phyloP scores from a whole-genome alignment of 2,329 filamentous ascomycete genomes.

The Neophaeococcomyces aloes region DNA sequence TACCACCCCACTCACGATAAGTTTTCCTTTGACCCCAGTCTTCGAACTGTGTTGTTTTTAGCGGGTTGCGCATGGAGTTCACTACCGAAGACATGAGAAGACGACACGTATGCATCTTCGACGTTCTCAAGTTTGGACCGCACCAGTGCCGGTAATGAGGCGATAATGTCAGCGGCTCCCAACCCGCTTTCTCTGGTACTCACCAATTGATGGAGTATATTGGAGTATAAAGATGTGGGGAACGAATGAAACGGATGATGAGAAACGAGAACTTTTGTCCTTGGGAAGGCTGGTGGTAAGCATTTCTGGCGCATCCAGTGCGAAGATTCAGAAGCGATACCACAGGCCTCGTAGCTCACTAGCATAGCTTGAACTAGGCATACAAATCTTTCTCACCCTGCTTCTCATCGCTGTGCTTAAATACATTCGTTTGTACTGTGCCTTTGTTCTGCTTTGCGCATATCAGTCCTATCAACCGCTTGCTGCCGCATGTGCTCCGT shows the following conservation, averaged over 20 bases:
- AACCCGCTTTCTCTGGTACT: neutral
- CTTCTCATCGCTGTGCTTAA: no score
- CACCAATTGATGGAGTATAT: neutral
- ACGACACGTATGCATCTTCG: neutral
- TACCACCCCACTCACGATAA: neutral
- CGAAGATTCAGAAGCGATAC: no score
- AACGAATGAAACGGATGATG: neutral
- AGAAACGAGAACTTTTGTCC: neutral
- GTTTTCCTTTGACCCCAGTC: neutral
- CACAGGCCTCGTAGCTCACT: no score
- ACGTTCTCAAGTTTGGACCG: constrained; percentile 3
- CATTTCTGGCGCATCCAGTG: no score
- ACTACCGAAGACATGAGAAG: constrained; percentile 1
- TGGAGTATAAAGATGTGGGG: neutral
- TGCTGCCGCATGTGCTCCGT: no score
- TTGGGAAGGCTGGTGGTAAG: no score
- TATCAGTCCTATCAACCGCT: no score
- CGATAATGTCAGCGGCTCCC: neutral
- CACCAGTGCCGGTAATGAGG: constrained; percentile 1
- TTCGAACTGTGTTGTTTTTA: constrained; percentile 4
- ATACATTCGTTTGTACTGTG: no score
- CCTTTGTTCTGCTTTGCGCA: no score
- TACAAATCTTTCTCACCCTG: no score
- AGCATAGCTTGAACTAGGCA: no score
- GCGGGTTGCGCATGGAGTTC: constrained; percentile 3